phyloP scores from a whole-genome alignment of 1,284 basidiomycete species.

The Volvariella volvacea region DNA sequence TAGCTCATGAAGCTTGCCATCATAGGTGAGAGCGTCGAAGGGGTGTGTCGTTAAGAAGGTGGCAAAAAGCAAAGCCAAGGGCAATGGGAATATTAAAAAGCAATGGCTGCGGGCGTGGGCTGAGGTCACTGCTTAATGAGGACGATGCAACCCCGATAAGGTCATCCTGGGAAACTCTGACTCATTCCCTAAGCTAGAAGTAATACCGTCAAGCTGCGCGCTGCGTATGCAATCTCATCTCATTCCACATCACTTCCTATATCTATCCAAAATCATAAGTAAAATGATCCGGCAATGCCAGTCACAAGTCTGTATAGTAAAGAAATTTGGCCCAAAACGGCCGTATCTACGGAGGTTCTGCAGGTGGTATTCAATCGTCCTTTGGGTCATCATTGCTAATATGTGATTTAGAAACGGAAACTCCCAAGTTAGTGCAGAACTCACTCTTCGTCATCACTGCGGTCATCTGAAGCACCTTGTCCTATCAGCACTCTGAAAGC shows the following conservation, averaged over 20 bases:
- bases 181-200: no score
- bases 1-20: constrained; percentile 89
- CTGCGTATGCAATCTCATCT: no score
- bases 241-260: no score
- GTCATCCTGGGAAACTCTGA: background rate
- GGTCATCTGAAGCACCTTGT: constrained; percentile 74
- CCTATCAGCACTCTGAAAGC: constrained; percentile 77
- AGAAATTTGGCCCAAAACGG: no score
- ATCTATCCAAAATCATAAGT: background rate
- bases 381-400: constrained; percentile 1
- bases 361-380: constrained; percentile 1
- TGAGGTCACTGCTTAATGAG: constrained; percentile 2
- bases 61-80: background rate
- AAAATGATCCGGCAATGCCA: no score
- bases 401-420: no score
- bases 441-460: constrained; percentile 81
- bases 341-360: no score
- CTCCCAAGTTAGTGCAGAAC: constrained; percentile 6
- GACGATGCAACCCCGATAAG: constrained; percentile 2
- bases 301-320: no score
- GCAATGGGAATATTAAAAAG: background rate
- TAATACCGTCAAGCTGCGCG: no score
- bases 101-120: background rate
- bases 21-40: constrained; percentile 28
- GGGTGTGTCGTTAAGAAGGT: constrained; percentile 1